phyloP scores from a whole-genome alignment of 805 yeast genomes.

The Limtongozyma cylindracea region DNA sequence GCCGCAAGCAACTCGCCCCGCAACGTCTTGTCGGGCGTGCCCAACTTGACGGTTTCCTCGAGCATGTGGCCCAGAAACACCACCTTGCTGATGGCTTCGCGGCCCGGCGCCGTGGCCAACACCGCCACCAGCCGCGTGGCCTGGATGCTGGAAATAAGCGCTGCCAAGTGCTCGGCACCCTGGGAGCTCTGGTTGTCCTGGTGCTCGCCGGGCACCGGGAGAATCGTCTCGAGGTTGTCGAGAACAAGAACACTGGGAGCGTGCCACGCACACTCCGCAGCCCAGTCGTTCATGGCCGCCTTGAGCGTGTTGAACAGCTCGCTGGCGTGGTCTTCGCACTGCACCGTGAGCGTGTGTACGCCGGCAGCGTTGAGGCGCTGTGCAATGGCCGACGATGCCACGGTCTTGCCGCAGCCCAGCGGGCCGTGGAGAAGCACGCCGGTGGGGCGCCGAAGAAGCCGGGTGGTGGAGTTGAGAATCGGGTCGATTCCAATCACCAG shows the following conservation, averaged over 20 bases:
- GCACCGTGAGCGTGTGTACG: constrained; percentile 18
- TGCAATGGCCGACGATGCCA: constrained; percentile 18
- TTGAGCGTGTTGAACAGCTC: too few relatives aligned
- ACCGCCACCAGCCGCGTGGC: constrained; percentile 18
- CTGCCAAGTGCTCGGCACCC: constrained; percentile 29
- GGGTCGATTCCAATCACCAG: too few relatives aligned
- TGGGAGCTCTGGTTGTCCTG: constrained; percentile 40
- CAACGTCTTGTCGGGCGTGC: constrained; percentile 42
- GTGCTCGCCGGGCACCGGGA: constrained; percentile 38
- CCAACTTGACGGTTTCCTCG: constrained; percentile 31
- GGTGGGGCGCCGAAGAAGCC: too few relatives aligned
- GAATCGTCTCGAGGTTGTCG: constrained; percentile 54
- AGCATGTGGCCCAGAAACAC: constrained; percentile 46
- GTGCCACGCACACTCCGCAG: constrained; percentile 40
- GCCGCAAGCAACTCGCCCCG: constrained; percentile 14
- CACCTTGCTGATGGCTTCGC: constrained; percentile 33
- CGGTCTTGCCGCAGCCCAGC: constrained; percentile 65
- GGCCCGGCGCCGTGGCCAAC: constrained; percentile 37
- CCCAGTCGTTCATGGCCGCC: constrained; percentile 20
- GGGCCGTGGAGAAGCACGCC: constrained; percentile 49
- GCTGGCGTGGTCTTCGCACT: too few relatives aligned
- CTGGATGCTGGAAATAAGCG: constrained; percentile 16
- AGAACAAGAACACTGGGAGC: constrained; percentile 51
- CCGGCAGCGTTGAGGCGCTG: constrained; percentile 13
- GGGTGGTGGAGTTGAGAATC: too few relatives aligned